Percentiles rank a stretch among this genome's conserved stretches.
Conservation (phyloP, 2,329 filamentous ascomycete genomes). For the Ceratocystis papillata region DNA sequence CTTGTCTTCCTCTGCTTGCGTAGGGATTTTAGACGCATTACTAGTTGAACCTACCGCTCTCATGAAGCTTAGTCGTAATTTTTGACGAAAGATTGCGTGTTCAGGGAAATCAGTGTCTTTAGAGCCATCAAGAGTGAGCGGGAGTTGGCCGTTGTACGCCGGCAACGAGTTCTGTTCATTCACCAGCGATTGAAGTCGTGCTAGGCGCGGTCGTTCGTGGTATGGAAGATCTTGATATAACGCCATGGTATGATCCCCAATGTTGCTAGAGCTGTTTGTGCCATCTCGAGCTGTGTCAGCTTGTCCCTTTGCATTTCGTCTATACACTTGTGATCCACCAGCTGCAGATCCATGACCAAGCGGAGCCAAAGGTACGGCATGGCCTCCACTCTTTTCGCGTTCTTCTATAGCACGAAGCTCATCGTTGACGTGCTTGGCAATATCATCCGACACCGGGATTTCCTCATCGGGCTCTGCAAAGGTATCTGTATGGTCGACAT, state of each 20-base stretch:
- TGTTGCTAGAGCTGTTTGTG: not conserved
- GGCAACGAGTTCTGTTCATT: slow-evolving; percentile 17
- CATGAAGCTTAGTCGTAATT: not conserved
- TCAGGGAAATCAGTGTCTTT: slow-evolving; percentile 7
- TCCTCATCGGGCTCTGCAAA: slow-evolving; percentile 22
- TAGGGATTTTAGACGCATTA: not conserved
- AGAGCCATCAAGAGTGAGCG: not conserved
- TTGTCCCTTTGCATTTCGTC: not conserved
- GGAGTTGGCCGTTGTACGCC: slow-evolving; percentile 10
- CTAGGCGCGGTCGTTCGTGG: slow-evolving; percentile 7
- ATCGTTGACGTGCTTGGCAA: slow-evolving; percentile 9
- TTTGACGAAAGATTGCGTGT: slow-evolving; percentile 5
- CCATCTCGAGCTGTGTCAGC: not conserved
- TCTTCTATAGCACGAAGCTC: slow-evolving; percentile 16
- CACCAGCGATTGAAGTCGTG: slow-evolving; percentile 3
- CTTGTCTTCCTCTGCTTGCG: not conserved
- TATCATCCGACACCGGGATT: slow-evolving; percentile 17
- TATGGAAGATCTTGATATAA: not conserved
- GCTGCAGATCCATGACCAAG: not conserved
- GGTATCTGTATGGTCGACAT: slow-evolving; percentile 21
- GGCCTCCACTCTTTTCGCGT: slow-evolving; percentile 10
- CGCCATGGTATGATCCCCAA: not conserved
- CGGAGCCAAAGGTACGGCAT: not conserved
- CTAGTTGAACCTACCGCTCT: not conserved
- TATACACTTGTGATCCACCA: not conserved